These are phyloP conservation scores for Candida ulmi DNA, from an alignment of 805 yeast species.

Conservation along the genomic window DNA sequence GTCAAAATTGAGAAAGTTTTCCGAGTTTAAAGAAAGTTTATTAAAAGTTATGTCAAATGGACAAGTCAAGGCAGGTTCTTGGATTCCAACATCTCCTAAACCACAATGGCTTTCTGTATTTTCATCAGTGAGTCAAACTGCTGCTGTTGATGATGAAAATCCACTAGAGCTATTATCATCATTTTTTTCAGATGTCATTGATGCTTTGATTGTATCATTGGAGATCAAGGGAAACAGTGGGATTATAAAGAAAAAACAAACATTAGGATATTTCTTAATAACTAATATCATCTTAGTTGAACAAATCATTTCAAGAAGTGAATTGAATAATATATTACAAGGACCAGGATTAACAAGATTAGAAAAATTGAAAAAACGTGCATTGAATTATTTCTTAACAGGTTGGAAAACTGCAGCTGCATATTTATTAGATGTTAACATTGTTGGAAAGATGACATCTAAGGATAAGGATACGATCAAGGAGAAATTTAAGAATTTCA, in stretches of 20 bases:
- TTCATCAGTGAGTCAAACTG: constrained; percentile 41
- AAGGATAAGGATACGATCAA: constrained; percentile 79
- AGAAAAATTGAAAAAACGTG: constrained; percentile 66
- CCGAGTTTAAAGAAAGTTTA: constrained; percentile 55
- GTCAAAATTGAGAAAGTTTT: constrained; percentile 58
- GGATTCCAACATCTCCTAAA: constrained; percentile 55
- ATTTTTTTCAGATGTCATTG: constrained; percentile 73
- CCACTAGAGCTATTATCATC: constrained; percentile 53
- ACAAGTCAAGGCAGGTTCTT: constrained; percentile 47
- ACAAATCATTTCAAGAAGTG: constrained; percentile 58
- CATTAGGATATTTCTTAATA: constrained; percentile 64
- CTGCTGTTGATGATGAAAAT: constrained; percentile 32
- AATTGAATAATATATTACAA: constrained; percentile 50
- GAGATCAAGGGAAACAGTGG: constrained; percentile 48
- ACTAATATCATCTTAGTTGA: constrained; percentile 73
- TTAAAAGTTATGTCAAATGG: constrained; percentile 37
- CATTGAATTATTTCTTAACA: constrained; percentile 61
- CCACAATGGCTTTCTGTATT: constrained; percentile 48
- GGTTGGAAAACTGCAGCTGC: constrained; percentile 82
- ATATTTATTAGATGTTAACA: constrained; percentile 73
- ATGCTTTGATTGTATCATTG: constrained; percentile 58
- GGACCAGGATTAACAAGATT: constrained; percentile 55
- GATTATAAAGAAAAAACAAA: constrained; percentile 26
- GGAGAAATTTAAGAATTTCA: constrained; percentile 79
- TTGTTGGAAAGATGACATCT: constrained; percentile 50